Evolutionary conservation across 495 filamentous ascomycete species (phyloP).

Genomic region (Daldinia childiae): DNA sequence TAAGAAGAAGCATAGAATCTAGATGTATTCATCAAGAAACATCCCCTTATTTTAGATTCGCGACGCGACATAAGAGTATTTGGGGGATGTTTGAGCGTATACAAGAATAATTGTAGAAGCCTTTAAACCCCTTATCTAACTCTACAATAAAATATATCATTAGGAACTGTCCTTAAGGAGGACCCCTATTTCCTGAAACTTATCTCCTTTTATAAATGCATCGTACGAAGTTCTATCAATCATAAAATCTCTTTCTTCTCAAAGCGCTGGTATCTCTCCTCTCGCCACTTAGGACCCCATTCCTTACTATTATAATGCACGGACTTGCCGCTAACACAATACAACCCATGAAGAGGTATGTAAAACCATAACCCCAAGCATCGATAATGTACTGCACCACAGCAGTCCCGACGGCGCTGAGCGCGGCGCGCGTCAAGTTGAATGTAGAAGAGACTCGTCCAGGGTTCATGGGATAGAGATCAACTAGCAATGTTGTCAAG

Average conservation of each 20-base stretch:
- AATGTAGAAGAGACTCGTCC: slow-evolving; percentile 6
- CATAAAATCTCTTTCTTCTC: not conserved
- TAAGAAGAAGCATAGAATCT: not conserved
- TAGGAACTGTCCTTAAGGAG: too few species aligned
- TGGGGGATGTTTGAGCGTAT: too few species aligned
- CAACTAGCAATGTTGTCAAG: slow-evolving; percentile 5
- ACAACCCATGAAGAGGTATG: slow-evolving; percentile 12
- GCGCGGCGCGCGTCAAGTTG: slow-evolving; percentile 10
- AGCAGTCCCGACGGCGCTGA: slow-evolving; percentile 7
- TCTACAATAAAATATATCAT: too few species aligned
- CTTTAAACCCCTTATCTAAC: too few species aligned
- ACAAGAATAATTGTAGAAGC: too few species aligned
- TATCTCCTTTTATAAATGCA: too few species aligned
- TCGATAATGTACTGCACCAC: slow-evolving; percentile 18
- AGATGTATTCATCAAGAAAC: too few species aligned
- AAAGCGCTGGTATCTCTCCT: slow-evolving; percentile 11
- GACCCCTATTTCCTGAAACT: too few species aligned
- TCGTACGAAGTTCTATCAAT: not conserved
- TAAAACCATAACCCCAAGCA: slow-evolving; percentile 11
- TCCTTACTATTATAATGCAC: slow-evolving; percentile 5
- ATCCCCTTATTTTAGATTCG: too few species aligned
- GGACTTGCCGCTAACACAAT: slow-evolving; percentile 9
- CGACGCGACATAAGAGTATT: too few species aligned
- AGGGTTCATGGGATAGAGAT: slow-evolving; percentile 19
- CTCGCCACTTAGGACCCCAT: slow-evolving; percentile 18